Conservation (phyloP, 176 grass and related monocot genomes). For the Oryza coarctata region DNA sequence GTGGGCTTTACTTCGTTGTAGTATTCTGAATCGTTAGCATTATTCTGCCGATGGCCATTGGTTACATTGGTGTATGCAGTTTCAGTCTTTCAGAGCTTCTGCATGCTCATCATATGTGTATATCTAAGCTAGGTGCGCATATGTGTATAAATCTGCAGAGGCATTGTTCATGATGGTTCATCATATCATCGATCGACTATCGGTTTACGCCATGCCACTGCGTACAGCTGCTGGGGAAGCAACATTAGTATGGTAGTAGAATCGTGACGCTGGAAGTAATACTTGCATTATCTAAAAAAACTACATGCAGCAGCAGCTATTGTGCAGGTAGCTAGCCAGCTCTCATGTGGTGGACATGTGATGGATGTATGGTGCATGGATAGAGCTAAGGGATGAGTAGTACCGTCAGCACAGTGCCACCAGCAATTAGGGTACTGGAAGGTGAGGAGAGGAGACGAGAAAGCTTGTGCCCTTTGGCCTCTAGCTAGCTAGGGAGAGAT, state of each 20-base stretch:
- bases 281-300: not conserved
- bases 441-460: not conserved
- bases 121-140: too few species aligned
- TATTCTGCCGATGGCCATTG: not conserved
- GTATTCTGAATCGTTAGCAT: not conserved
- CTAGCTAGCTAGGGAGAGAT: not conserved
- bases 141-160: not conserved
- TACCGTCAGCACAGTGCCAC: not conserved
- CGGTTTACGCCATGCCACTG: not conserved
- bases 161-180: not conserved
- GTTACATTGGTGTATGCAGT: not conserved
- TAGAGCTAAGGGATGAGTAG: conserved; percentile 11
- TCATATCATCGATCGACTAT: not conserved
- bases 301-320: not conserved
- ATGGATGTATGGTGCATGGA: conserved; percentile 5
- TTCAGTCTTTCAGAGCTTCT: not conserved
- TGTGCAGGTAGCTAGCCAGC: not conserved
- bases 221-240: not conserved
- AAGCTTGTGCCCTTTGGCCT: conserved; percentile 1
- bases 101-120: not conserved
- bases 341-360: conserved; percentile 40
- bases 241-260: too few species aligned
- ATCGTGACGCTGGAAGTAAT: too few species aligned
- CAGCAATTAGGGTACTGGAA: conserved; percentile 9
- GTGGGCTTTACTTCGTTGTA: not conserved